Evolutionary conservation across 805 yeast species (phyloP), one percentile per base, ranked within the genome.

Genomic region (Jamesozyma piceae): DNA sequence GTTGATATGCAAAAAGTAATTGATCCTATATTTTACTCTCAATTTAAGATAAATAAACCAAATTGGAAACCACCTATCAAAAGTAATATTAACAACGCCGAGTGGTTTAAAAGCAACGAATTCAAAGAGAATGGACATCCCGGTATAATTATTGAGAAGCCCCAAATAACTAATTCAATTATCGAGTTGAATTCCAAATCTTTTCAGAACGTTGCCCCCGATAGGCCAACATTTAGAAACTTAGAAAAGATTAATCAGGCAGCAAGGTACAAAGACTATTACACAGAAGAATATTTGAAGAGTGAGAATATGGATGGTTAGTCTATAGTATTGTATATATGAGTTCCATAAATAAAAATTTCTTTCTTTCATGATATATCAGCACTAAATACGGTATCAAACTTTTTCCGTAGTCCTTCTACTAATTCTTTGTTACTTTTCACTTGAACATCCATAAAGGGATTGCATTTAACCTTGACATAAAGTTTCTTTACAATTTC

Each of bases 181-280:
- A 47, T 59, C 13, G 60, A 60, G 3, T n/a, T 31, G 24, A 37
- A 42, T 15, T 43, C 57, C 1, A 49, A 51, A 22, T 40, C 46
- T 20, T 53, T 60, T 37, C 50, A 43, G 20, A 38, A 50, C 29
- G 47, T 43, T 17, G 41, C 53, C 2, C 64, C 69, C 5, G 50
- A 60, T 2, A 44, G 78, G 19, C 90, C 89, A 2, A 64, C 69
- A 4, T 80, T 80, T 57, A 74, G 71, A 48, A 77, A 78, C 53
- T 77, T 80, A 8, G 89, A 82, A 49, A 78, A 75, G 55, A 82
- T 84, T 4, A 65, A 66, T 42, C 63, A 66, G 18, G 64, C 73
- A 11, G 64, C 74, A 1, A 67, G 65, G 39, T 47, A 41, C 34
- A 41, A 37, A 20, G 50, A 49, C 26, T 37, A 33, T 15, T 41